These are phyloP conservation scores for Lentinula boryana DNA, from an alignment of 768 basidiomycete species.

Conservation along the genomic window DNA sequence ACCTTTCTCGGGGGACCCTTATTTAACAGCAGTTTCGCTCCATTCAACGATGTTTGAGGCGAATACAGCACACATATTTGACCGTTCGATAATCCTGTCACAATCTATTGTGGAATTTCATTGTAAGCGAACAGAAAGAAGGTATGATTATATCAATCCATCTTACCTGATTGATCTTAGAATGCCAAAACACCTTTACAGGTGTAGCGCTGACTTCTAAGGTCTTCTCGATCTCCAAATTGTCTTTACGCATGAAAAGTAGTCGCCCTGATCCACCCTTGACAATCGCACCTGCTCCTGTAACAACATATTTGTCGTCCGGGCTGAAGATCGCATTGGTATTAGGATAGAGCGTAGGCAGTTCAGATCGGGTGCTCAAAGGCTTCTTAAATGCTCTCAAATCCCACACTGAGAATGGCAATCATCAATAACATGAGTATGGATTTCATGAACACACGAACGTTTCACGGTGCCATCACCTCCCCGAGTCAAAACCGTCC, in stretches of 20 bases:
- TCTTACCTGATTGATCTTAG: conserved; percentile 92
- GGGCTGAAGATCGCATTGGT: conserved; percentile 96
- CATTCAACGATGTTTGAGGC: conserved; percentile 82
- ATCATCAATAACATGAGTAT: background rate
- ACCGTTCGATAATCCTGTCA: conserved; percentile 84
- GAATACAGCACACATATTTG: conserved; percentile 90
- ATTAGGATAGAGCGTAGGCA: conserved; percentile 80
- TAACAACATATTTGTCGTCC: conserved; percentile 84
- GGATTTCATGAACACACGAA: conserved; percentile 35
- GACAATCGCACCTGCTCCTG: conserved; percentile 66
- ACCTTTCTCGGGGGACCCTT: conserved; percentile 82
- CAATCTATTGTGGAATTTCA: conserved; percentile 47
- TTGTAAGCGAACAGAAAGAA: background rate
- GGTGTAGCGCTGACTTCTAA: conserved; percentile 72
- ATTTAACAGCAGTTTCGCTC: conserved; percentile 82
- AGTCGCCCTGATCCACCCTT: conserved; percentile 69
- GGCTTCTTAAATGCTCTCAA: conserved; percentile 88
- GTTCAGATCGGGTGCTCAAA: conserved; percentile 53
- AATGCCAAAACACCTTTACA: conserved; percentile 91
- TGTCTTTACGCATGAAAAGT: conserved; percentile 66
- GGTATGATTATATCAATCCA: conserved; percentile 9
- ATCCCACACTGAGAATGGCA: conserved; percentile 76
- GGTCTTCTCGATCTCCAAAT: conserved; percentile 61
- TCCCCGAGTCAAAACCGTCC: conserved; percentile 81
- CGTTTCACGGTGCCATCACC: conserved; percentile 95